A percentile compares a stretch with the other conserved stretches of the same genome.
These are phyloP conservation scores for Ogataea hybrid DNA, from an alignment of 1,139 yeast species.

Conservation along the genomic window DNA sequence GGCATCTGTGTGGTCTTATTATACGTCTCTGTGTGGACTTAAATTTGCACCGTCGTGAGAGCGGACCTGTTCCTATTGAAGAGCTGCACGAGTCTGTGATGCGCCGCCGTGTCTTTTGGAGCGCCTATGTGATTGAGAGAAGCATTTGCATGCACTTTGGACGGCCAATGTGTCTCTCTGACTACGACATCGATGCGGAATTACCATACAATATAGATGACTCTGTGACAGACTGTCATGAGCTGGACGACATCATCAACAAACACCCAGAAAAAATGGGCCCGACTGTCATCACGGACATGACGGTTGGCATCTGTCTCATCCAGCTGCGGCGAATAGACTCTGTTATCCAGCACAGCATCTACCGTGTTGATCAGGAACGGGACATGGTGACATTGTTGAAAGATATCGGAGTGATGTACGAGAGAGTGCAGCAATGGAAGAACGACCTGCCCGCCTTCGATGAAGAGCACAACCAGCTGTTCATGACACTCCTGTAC, in stretches of 20 bases:
- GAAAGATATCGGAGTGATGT: constrained; percentile 10
- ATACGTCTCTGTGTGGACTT: constrained; percentile 23
- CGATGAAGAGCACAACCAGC: constrained; percentile 8
- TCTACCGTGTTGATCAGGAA: constrained; percentile 20
- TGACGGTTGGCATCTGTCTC: constrained; percentile 13
- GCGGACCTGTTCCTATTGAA: constrained; percentile 9
- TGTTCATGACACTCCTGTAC: constrained; percentile 15
- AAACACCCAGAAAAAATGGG: constrained; percentile 17
- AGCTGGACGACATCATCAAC: constrained; percentile 17
- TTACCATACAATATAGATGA: constrained; percentile 25
- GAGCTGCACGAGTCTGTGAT: constrained; percentile 16
- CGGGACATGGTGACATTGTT: constrained; percentile 10
- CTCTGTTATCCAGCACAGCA: constrained; percentile 16
- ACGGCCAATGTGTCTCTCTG: constrained; percentile 29
- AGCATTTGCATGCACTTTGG: constrained; percentile 28
- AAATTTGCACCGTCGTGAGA: constrained; percentile 20
- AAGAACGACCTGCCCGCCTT: constrained; percentile 13
- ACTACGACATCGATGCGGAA: constrained; percentile 29
- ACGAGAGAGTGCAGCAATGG: constrained; percentile 15
- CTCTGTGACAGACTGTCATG: constrained; percentile 12
- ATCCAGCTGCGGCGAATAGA: constrained; percentile 18
- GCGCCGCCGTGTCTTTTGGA: constrained; percentile 28
- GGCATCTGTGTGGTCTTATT: constrained; percentile 22
- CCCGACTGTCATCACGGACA: constrained; percentile 12
- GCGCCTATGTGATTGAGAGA: constrained; percentile 30